phyloP scores from a whole-genome alignment of 306 rosid species.

The Rosa chinensis region DNA sequence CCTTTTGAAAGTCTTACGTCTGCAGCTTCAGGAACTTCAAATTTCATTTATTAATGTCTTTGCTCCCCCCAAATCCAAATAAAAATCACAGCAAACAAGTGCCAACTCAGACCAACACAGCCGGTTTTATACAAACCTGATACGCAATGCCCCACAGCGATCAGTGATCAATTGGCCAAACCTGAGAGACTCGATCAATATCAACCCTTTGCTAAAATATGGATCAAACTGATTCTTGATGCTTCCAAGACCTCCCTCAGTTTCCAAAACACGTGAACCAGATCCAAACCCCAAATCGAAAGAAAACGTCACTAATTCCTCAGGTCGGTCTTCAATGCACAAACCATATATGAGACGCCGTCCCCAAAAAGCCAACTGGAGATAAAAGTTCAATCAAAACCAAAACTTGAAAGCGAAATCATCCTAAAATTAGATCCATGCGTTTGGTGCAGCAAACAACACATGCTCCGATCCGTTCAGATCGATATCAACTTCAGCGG shows the following conservation, averaged over 20 bases:
- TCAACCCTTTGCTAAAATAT: background rate
- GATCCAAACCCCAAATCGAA: background rate
- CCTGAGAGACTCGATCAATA: background rate
- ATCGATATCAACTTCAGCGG: background rate
- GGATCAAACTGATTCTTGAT: background rate
- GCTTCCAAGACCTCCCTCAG: background rate
- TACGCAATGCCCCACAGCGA: background rate
- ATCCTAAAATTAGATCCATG: background rate
- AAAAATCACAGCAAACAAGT: background rate
- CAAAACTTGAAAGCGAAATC: background rate
- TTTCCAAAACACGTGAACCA: background rate
- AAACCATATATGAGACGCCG: constrained; percentile 22
- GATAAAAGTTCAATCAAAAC: background rate
- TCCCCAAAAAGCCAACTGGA: constrained; percentile 26
- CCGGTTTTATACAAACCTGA: background rate
- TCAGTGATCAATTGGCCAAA: background rate
- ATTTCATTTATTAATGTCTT: constrained; percentile 15
- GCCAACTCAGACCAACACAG: no score
- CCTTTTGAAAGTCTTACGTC: constrained; percentile 7
- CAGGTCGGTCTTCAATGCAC: background rate
- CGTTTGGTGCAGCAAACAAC: background rate
- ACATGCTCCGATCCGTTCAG: no score
- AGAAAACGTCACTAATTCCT: background rate
- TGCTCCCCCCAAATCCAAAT: background rate
- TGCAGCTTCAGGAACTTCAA: constrained; percentile 25